Evolutionary conservation across 805 yeast species (phyloP).

Genomic region (Wickerhamiella azymoides): DNA sequence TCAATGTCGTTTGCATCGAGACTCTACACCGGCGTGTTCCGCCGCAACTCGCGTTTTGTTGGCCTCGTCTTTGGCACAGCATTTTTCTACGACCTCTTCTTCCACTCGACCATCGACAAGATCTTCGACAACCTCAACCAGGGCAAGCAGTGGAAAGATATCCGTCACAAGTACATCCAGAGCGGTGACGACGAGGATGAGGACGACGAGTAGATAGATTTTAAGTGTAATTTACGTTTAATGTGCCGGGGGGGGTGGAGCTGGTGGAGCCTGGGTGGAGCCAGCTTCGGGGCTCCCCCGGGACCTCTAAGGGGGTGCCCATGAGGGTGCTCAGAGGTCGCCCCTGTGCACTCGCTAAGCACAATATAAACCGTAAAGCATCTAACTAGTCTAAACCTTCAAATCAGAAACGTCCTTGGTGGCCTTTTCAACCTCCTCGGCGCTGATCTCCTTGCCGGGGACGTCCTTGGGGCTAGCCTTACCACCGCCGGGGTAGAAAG

Average conservation of each 20-base stretch:
- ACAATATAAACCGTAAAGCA: slow-evolving; percentile 15
- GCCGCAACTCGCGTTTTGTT: slow-evolving; percentile 84
- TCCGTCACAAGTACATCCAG: slow-evolving; percentile 19
- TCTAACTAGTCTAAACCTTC: slow-evolving; percentile 15
- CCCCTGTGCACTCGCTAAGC: too few relatives aligned
- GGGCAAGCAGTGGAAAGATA: slow-evolving; percentile 27
- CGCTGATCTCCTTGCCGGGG: background rate
- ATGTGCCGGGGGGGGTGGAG: too few relatives aligned
- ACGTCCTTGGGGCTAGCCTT: background rate
- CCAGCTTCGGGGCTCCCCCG: background rate
- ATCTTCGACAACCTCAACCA: slow-evolving; percentile 26
- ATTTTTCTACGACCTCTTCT: slow-evolving; percentile 47
- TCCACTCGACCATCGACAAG: slow-evolving; percentile 25
- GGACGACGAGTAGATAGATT: slow-evolving; percentile 11
- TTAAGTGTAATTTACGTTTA: background rate
- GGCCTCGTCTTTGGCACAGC: slow-evolving; percentile 73
- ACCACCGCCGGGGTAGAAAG: slow-evolving; percentile 63
- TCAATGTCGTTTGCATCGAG: slow-evolving; percentile 29
- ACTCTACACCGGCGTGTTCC: slow-evolving; percentile 54
- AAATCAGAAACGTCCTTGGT: slow-evolving; percentile 9
- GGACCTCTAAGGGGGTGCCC: background rate
- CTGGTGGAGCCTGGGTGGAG: too few relatives aligned
- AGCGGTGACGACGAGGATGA: slow-evolving; percentile 20
- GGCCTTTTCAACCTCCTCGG: background rate
- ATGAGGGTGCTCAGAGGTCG: too few relatives aligned